phyloP scores from a whole-genome alignment of 148 eudicot genomes.

The Polygonum maritimum region DNA sequence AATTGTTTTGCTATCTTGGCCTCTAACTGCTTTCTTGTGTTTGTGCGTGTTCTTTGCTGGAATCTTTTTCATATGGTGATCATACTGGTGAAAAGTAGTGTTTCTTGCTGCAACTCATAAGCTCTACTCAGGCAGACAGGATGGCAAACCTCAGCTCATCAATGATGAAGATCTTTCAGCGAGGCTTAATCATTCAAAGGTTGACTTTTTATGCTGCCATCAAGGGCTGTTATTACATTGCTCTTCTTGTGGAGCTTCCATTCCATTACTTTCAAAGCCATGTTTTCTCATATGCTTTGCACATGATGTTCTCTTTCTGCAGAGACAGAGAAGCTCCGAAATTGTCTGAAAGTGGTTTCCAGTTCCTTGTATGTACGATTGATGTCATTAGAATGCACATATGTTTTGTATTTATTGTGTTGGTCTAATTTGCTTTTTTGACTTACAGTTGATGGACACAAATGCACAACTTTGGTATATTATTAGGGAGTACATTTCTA shows the following conservation, averaged over 20 bases:
- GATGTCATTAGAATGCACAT: not conserved
- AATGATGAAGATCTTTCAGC: constrained; percentile 90
- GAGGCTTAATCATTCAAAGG: constrained; percentile 87
- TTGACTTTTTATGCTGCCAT: constrained; percentile 13
- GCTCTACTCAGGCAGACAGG: constrained; percentile 68
- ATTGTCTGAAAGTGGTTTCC: constrained; percentile 89
- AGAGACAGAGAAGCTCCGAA: constrained; percentile 82
- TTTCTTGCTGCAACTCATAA: constrained; percentile 91
- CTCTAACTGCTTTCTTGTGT: not conserved
- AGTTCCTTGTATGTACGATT: constrained; percentile 64
- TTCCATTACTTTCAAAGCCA: not conserved
- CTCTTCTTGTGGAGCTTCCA: not conserved
- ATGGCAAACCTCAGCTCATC: constrained; percentile 73
- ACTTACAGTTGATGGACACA: constrained; percentile 91
- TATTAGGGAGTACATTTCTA: constrained; percentile 85
- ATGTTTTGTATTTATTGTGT: not conserved
- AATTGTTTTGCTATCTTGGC: not conserved
- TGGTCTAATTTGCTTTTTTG: constrained; percentile 16
- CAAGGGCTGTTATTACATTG: not conserved
- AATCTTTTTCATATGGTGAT: constrained; percentile 6
- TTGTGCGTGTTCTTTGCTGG: not conserved
- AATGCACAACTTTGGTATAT: constrained; percentile 98
- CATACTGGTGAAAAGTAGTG: constrained; percentile 44
- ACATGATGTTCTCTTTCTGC: constrained; percentile 12
- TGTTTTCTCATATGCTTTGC: constrained; percentile 13